These are phyloP conservation scores for Cryphonectria japonica DNA, from an alignment of 2,329 filamentous ascomycete genomes.

Conservation along the genomic window DNA sequence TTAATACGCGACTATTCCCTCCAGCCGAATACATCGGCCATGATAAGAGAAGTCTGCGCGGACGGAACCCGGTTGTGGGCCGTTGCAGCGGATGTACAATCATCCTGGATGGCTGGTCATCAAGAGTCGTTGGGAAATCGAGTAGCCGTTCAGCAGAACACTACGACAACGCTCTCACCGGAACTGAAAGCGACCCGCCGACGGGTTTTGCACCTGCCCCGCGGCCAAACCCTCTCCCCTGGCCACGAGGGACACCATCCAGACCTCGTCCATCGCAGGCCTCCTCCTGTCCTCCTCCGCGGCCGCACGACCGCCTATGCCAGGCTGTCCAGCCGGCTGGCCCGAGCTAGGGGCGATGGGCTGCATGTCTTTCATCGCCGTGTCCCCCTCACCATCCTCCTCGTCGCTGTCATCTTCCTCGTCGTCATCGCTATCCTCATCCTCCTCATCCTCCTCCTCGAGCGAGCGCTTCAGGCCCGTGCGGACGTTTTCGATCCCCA, in stretches of 20 bases:
- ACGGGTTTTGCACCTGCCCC: neutral
- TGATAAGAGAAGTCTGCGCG: neutral
- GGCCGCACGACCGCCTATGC: conserved; percentile 6
- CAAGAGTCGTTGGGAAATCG: neutral
- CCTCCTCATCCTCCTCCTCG: conserved; percentile 58
- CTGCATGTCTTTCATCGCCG: conserved; percentile 34
- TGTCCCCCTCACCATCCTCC: conserved; percentile 45
- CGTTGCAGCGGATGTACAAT: neutral
- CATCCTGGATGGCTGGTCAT: neutral
- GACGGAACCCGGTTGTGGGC: neutral
- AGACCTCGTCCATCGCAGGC: neutral
- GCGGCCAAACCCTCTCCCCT: neutral
- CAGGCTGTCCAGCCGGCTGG: conserved; percentile 18
- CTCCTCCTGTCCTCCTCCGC: conserved; percentile 5
- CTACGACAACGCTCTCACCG: neutral
- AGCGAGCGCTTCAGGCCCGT: conserved; percentile 68
- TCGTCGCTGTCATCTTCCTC: conserved; percentile 48
- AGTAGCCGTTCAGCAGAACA: neutral
- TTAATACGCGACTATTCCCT: neutral
- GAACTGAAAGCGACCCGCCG: neutral
- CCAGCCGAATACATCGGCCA: neutral
- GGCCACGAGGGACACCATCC: neutral
- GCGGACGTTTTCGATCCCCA: conserved; percentile 69
- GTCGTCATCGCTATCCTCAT: conserved; percentile 61
- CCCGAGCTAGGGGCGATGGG: conserved; percentile 9